Evolutionary conservation across 768 basidiomycete genomes (phyloP), one percentile per base, ranked within the genome.

Genomic region (Nidularia pulvinata): DNA sequence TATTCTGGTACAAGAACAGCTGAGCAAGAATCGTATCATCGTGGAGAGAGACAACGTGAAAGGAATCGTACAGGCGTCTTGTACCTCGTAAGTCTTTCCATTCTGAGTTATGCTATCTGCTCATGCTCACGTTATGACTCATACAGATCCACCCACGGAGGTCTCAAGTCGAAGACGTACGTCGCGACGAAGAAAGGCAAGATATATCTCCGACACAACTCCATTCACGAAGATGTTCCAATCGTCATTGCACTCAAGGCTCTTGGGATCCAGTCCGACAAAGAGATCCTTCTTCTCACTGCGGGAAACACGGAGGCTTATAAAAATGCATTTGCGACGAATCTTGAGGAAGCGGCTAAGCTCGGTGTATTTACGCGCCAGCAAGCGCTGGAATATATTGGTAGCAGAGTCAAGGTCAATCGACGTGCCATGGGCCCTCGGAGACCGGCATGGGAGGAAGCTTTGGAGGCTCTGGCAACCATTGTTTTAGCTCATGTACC

Each of bases 11-110:
- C 97, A 99, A 69, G 97, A 98, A 67, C 97, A 99, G 72, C 73
- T 98, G 64, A 95, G 93, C 80, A 98, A 98, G 80, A 98, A 99
- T 69, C 84, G 97, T 42, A 99, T 99, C 65, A 98, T 99, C 59
- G 97, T 99, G 56, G 97, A 98, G 75, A 91, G 88, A 5, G 97
- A 98, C 69, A 72, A 80, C 19, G 86, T 86, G 42, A 98, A 98
- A 70, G 92, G 91, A 5, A 75, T 89, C 37, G 95, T 97, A 0
- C 93, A 93, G 67, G 94, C 96, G 2, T 95, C 93, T 4, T 97
- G 95, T 71, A 98, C 95, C 48, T 97, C 95, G 92, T 95, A 63
- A 66, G 93, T 78, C 36, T 25, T 51, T 39, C 14, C 32, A 47
- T 52, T 19, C 19, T 19, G 49, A 11, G n/a, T n/a, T 43, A 25